phyloP scores from a whole-genome alignment of 352 stramenopile species.

The Discostella stelligera region DNA sequence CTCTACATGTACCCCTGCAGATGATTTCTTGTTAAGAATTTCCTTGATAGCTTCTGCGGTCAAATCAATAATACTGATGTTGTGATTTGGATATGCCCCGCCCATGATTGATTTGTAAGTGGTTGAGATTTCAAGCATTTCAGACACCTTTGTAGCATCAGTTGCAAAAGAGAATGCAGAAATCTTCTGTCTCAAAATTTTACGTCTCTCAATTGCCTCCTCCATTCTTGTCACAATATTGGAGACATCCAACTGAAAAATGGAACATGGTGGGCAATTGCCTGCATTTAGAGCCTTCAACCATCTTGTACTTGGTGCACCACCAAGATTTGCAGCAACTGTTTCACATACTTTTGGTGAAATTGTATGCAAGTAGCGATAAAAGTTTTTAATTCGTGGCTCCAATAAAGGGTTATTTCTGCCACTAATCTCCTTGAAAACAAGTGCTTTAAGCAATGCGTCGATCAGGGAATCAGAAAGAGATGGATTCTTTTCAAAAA shows the following conservation, averaged over 20 bases:
- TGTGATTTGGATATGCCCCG: constrained; percentile 12
- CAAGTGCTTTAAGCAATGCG: constrained; percentile 7
- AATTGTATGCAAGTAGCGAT: constrained; percentile 10
- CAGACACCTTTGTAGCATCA: constrained; percentile 23
- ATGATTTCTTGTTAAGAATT: constrained; percentile 9
- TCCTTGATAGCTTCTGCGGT: not conserved
- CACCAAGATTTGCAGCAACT: constrained; percentile 8
- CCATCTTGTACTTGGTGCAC: not conserved
- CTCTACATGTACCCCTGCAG: not conserved
- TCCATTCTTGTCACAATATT: constrained; percentile 5
- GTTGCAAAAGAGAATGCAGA: constrained; percentile 13
- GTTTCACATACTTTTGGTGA: not conserved
- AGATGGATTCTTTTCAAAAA: constrained; percentile 12
- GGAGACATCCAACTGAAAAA: not conserved
- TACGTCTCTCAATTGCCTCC: not conserved
- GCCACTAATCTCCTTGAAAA: constrained; percentile 1
- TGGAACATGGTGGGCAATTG: not conserved
- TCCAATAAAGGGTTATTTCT: constrained; percentile 9
- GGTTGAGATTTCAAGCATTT: not conserved
- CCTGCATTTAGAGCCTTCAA: constrained; percentile 11
- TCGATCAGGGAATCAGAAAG: not conserved
- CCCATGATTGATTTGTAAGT: constrained; percentile 12
- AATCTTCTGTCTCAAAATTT: not conserved
- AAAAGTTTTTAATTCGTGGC: constrained; percentile 16
- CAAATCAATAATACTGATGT: not conserved